These are phyloP conservation scores for Claviceps pazoutovae DNA, from an alignment of 2,329 filamentous ascomycete species.

Conservation along the genomic window DNA sequence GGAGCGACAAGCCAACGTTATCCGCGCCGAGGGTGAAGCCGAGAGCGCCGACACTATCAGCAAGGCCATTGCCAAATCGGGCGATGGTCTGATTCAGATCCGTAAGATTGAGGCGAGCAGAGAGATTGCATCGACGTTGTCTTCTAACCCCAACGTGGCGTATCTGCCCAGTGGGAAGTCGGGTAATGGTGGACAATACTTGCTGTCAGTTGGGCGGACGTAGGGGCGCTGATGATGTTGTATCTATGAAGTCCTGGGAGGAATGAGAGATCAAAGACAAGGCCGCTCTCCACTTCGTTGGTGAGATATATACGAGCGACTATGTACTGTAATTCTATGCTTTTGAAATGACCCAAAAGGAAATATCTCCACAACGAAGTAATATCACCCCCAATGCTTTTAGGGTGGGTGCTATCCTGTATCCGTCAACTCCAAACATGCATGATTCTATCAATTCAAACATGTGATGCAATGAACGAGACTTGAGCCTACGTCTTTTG, in stretches of 20 bases:
- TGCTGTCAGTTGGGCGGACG: slow-evolving; percentile 36
- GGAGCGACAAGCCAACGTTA: slow-evolving; percentile 96
- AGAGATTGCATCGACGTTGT: slow-evolving; percentile 85
- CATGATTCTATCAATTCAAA: slow-evolving; percentile 1
- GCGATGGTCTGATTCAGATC: slow-evolving; percentile 90
- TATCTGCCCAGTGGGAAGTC: slow-evolving; percentile 73
- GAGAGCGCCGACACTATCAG: slow-evolving; percentile 92
- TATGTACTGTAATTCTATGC: slow-evolving; percentile 22
- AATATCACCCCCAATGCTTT: not conserved
- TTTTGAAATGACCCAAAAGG: not conserved
- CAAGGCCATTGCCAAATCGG: slow-evolving; percentile 83
- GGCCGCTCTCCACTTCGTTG: slow-evolving; percentile 5
- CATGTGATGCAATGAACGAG: not conserved
- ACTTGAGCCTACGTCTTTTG: not conserved
- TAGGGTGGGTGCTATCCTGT: not conserved
- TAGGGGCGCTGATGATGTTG: slow-evolving; percentile 6
- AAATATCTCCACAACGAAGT: not conserved
- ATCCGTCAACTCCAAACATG: not conserved
- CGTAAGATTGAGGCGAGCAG: slow-evolving; percentile 92
- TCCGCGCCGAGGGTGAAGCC: slow-evolving; percentile 93
- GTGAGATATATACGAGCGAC: slow-evolving; percentile 14
- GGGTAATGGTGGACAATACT: slow-evolving; percentile 36
- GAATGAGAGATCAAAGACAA: not conserved
- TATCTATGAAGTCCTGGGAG: slow-evolving; percentile 2
- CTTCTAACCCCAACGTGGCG: slow-evolving; percentile 85